Percentiles rank a stretch among this genome's conserved stretches.
Evolutionary conservation across 352 stramenopile species (phyloP).

Genomic region (Thraustochytrium sp.): DNA sequence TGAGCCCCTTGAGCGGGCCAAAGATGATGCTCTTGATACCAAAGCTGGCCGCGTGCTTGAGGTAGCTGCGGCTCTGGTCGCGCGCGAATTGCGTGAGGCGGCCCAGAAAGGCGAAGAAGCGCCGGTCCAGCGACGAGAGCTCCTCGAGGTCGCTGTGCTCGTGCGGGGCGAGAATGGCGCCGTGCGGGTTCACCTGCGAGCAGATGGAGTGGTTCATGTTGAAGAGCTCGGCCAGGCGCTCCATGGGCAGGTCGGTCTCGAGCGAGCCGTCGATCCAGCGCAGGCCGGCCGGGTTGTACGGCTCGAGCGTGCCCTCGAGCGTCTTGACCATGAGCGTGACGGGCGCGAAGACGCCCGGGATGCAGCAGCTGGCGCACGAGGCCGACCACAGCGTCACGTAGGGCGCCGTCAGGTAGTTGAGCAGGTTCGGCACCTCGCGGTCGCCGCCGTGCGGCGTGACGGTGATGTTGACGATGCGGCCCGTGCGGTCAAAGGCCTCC

Average conservation of each 20-base stretch:
- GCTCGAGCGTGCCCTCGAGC: slow-evolving; percentile 64
- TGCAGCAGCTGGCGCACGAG: slow-evolving; percentile 84
- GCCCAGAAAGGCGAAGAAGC: slow-evolving; percentile 56
- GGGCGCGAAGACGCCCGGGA: slow-evolving; percentile 87
- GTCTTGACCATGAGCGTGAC: slow-evolving; percentile 91
- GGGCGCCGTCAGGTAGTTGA: slow-evolving; percentile 97
- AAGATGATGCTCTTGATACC: slow-evolving; percentile 72
- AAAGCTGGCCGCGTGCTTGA: slow-evolving; percentile 71
- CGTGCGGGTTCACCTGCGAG: slow-evolving; percentile 82
- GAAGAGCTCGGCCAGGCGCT: slow-evolving; percentile 89
- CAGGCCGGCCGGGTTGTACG: slow-evolving; percentile 43
- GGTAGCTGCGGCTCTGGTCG: slow-evolving; percentile 59
- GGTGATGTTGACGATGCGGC: slow-evolving; percentile 97
- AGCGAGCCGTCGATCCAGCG: slow-evolving; percentile 88
- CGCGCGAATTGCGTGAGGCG: slow-evolving; percentile 62
- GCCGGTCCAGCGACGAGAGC: slow-evolving; percentile 53
- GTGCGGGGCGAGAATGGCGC: slow-evolving; percentile 69
- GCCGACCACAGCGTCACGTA: slow-evolving; percentile 97
- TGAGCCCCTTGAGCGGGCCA: slow-evolving; percentile 60
- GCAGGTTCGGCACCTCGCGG: slow-evolving; percentile 84
- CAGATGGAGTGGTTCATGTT: slow-evolving; percentile 99
- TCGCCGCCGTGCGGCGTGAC: slow-evolving; percentile 78
- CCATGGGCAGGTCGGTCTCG: slow-evolving; percentile 89
- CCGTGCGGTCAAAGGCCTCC: slow-evolving; percentile 94
- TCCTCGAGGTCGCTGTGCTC: slow-evolving; percentile 56